Evolutionary conservation across 2,329 filamentous ascomycete species (phyloP), one percentile per base, ranked within the genome.

Genomic region (Furcasterigmium sp.): DNA sequence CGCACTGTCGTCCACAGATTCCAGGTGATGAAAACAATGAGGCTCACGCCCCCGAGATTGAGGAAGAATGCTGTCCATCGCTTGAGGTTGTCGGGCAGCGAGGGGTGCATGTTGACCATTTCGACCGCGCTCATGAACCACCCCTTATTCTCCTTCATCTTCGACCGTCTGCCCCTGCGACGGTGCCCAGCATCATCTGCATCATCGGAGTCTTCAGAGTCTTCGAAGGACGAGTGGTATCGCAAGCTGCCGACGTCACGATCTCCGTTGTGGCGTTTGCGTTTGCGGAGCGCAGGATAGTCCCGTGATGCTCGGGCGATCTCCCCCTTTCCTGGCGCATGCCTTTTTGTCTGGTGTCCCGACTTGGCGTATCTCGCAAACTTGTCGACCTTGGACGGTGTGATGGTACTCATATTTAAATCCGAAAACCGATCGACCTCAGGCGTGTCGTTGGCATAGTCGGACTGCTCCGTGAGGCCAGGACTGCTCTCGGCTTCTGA

Each of bases 1-100:
- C 82, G 81, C 41, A 93, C 80, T 8, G 86, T 84, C 13, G 74
- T 69, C 51, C 87, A 78, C 53, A 88, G 76, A 2, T 77, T 73
- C 67, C 84, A 88, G 26, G 87, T 71, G 35, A 88, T 70, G 61
- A 85, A 91, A 32, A 81, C 64, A 43, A 75, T 63, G 11, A 73
- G 61, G 5, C 62, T 60, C 5, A 82, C 71, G 14, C 86, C 68
- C 46, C 78, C 73, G 37, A 82, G 59, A 58, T 88, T 89, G 65
- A 89, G 76, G 3, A 73, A 57, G 4, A 82, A 65, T 44, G 77
- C 73, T 26, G 82, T 62, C 73, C 80, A 84, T 47, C 72, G 71
- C 38, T 75, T 77, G 32, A 82, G 61, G 46, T 82, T 75, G 20
- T 78, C 73, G 1, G 79, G 79, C 15, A 77, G 74, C 44, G 76